These are phyloP conservation scores for Fomitopsis pulvina DNA, from an alignment of 768 basidiomycete species.

Conservation along the genomic window DNA sequence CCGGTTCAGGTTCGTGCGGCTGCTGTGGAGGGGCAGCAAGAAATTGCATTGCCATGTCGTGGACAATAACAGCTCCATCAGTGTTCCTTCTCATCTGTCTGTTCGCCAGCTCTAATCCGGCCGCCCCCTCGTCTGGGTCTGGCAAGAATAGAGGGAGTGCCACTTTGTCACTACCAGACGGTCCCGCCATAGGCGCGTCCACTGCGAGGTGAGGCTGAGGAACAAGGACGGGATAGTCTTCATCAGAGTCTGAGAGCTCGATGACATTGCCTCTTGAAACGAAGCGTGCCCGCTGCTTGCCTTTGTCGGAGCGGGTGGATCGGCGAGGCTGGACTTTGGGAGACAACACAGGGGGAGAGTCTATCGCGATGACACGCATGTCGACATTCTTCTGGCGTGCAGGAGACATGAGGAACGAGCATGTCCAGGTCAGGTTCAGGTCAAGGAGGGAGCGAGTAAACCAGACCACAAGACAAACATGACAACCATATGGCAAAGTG, in stretches of 20 bases:
- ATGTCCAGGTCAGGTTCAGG: too few relatives aligned
- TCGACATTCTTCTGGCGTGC: not conserved
- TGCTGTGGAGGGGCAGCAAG: too few relatives aligned
- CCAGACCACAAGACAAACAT: too few relatives aligned
- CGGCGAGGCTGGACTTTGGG: not conserved
- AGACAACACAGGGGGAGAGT: not conserved
- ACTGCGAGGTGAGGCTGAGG: not conserved
- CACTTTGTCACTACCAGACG: constrained; percentile 2
- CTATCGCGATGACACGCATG: constrained; percentile 1
- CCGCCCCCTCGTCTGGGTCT: not conserved
- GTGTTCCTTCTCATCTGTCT: too few relatives aligned
- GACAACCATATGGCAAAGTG: too few relatives aligned
- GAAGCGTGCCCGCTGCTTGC: not conserved
- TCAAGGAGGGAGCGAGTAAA: too few relatives aligned
- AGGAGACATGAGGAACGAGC: not conserved
- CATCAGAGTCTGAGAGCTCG: constrained; percentile 47
- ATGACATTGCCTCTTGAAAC: constrained; percentile 29
- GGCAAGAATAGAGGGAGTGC: not conserved
- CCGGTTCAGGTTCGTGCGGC: too few relatives aligned
- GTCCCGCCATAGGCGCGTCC: constrained; percentile 2
- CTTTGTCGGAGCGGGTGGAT: not conserved
- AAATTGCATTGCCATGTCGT: too few relatives aligned
- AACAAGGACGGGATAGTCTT: constrained; percentile 21
- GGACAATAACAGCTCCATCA: too few relatives aligned
- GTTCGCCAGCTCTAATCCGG: too few relatives aligned